Base-by-base conservation (phyloP, 106 monocot species). In the Dendrobium chrysotoxum region DNA sequence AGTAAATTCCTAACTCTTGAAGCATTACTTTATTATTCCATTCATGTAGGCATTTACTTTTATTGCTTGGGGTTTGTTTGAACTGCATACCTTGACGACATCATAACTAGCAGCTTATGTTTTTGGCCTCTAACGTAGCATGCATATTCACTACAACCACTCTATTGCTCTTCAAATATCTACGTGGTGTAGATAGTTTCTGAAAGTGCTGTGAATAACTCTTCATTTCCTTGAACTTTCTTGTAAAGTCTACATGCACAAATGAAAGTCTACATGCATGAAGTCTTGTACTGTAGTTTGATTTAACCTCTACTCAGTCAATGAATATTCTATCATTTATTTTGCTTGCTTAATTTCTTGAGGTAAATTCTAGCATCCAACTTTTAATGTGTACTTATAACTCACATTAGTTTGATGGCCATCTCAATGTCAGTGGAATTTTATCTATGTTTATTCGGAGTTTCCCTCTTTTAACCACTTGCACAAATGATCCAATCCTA, bases 1-100 rank as follows among this genome's bases (percentile, higher is more conserved):
- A 87, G 99, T 99, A 93, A 87, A n/a, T 84, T 78, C 79, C 80
- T 79, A 53, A n/a, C 72, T 42, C 76, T 85, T 78, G 25, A 55
- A 50, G 28, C 9, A 35, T 65, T 76, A 28, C 23, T 47, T 47
- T 76, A 17, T 40, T 64, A 30, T 38, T 79, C 26, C 16, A 79
- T 79, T 40, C 42, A 2, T 30, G 21, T 46, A 21, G 17, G 39
- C 39, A 75, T 8, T 64, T 18, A 61, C 35, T 72, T 77, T 72
- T 40, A 46, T 68, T 70, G 45, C 5, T 50, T 20, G 23, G 76
- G 79, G 40, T 8, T 70, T 70, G 20, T 31, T 70, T 70, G 0
- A 70, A 70, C n/a, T 58, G 58, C 58, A 3, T 58, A 58, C 4
- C 0, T 58, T 58, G 21, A 70, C 11, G 31, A 70, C 31, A 70